Percentiles rank a stretch among this genome's conserved stretches.
These are phyloP conservation scores for Macaranga tanarius DNA, from an alignment of 441 rosid genomes.

Conservation along the genomic window DNA sequence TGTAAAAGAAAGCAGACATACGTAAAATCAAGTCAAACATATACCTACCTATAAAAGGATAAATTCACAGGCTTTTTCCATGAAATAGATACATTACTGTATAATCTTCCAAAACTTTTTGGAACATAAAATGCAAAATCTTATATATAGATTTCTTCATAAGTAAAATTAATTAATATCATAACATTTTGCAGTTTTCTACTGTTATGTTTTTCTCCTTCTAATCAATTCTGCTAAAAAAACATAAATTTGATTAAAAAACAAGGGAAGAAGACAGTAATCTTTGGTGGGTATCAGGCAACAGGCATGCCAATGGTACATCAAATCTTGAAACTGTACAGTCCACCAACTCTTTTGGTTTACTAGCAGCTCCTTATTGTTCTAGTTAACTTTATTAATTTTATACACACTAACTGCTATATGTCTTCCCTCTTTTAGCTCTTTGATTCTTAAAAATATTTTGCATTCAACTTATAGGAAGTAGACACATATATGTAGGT, in stretches of 20 bases:
- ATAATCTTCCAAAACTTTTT: neutral
- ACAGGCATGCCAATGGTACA: conserved; percentile 21
- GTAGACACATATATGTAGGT: neutral
- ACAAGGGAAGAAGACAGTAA: neutral
- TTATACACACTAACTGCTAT: neutral
- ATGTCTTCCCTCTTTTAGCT: conserved; percentile 14
- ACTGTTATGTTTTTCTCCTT: neutral
- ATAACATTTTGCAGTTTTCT: neutral
- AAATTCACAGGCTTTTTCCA: neutral
- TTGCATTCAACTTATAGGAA: neutral
- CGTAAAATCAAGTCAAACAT: neutral
- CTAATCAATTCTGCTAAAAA: no score
- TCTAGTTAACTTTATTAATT: conserved; percentile 13
- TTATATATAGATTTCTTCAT: no score
- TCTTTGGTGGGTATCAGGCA: conserved; percentile 11
- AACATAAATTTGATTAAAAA: neutral
- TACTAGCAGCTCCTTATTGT: conserved; percentile 3
- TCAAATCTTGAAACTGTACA: conserved; percentile 17
- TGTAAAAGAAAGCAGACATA: no score
- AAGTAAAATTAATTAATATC: no score
- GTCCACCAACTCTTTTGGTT: neutral
- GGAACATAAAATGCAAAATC: neutral
- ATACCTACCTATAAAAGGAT: neutral
- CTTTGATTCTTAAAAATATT: neutral
- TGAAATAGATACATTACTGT: neutral